Base-by-base conservation (phyloP, 768 basidiomycete genomes). In the Collybia mongolica region DNA sequence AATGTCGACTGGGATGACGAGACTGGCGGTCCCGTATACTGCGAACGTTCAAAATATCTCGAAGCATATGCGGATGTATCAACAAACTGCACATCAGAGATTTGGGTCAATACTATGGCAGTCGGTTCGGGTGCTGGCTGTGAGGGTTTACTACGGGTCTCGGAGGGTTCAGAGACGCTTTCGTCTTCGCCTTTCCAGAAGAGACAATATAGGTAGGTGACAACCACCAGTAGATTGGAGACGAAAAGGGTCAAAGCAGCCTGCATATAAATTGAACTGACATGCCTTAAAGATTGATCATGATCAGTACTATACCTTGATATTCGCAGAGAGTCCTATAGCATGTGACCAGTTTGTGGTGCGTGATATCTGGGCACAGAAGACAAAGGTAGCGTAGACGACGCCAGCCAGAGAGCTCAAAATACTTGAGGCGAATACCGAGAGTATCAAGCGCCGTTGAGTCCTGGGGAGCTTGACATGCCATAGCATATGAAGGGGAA, bases 401-500 rank as follows among this genome's bases (percentile, higher is more conserved):
- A 65, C 46, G 15, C 57, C 52, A 12, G 54, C 51, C 6, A 65
- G 18, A 1, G 61, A 49, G 26, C 58, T 64, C 28, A 64, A 29
- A 8, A 60, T 28, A 29, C 61, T 64, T 17, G 58, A 48, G 6
- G 65, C 59, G 41, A 67, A 66, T n/a, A 62, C 51, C 19, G 53
- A 23, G 2, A 63, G 46, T 19, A 69, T 57, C 26, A 69, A 37
- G 19, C 48, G 39, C 11, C 60, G 56, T 36, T 66, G 56, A 17
- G 17, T 35, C 24, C 45, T 36, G 0, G 64, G 60, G 2, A 66
- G 47, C 17, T 48, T 59, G 43, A 65, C 48, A 15, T 39, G 51
- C 60, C 64, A 60, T 9, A 69, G 52, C 45, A 66, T 54, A 18
- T 54, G 46, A 2, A 64, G 48, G 14, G 66, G 66, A n/a, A 59